Percentiles rank a stretch among this genome's conserved stretches.
Conservation (phyloP, 208 protist genomes). For the Trypanosoma congolense region DNA sequence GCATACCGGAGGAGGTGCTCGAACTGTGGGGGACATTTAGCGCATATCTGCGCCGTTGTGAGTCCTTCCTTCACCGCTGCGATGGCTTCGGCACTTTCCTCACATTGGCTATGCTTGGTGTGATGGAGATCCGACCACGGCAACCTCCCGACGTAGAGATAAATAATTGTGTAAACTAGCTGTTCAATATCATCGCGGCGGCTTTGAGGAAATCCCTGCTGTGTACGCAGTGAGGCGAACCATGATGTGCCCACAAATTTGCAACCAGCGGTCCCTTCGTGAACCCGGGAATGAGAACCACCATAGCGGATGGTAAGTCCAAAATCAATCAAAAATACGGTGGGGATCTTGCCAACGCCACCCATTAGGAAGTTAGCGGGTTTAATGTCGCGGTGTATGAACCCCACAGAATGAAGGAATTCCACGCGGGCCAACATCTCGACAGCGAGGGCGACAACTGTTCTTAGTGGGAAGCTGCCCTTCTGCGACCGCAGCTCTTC, state of each 20-base stretch:
- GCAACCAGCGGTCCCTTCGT: slow-evolving; percentile 81
- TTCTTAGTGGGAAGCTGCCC: slow-evolving; percentile 96
- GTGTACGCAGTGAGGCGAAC: slow-evolving; percentile 96
- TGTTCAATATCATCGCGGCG: slow-evolving; percentile 89
- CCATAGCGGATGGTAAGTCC: slow-evolving; percentile 87
- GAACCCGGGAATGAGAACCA: slow-evolving; percentile 49
- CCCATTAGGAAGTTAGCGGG: slow-evolving; percentile 99
- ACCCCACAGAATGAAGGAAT: slow-evolving; percentile 96
- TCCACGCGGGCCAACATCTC: slow-evolving; percentile 97
- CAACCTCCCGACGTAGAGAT: slow-evolving; percentile 91
- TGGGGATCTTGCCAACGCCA: slow-evolving; percentile 63
- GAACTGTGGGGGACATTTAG: slow-evolving; percentile 64
- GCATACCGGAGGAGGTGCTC: slow-evolving; percentile 63
- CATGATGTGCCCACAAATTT: slow-evolving; percentile 95
- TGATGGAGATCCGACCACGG: slow-evolving; percentile 93
- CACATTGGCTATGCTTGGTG: slow-evolving; percentile 73
- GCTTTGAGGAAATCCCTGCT: slow-evolving; percentile 90
- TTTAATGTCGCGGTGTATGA: slow-evolving; percentile 98
- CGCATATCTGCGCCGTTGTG: slow-evolving; percentile 51
- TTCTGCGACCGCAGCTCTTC: slow-evolving; percentile 88
- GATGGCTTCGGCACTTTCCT: slow-evolving; percentile 62
- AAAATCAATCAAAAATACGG: slow-evolving; percentile 93
- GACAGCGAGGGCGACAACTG: slow-evolving; percentile 97
- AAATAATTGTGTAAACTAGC: slow-evolving; percentile 93
- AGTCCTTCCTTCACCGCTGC: slow-evolving; percentile 54